Percentiles rank a stretch among this genome's conserved stretches.
Conservation (phyloP, 2,329 filamentous ascomycete species). For the Arthrobotrys sphaeroides region DNA sequence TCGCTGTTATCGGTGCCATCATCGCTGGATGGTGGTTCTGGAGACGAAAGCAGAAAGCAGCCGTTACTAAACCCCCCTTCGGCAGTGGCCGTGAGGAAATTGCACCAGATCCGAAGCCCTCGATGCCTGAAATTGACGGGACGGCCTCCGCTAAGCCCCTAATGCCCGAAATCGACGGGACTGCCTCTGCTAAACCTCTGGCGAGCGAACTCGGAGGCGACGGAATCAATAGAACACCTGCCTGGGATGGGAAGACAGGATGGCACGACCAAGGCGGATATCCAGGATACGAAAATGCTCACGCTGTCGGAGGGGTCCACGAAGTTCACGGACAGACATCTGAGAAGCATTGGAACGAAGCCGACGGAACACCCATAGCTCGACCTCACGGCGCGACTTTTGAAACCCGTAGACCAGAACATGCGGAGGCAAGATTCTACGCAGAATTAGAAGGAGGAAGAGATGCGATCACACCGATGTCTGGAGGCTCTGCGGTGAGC, state of each 20-base stretch:
- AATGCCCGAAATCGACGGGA: conserved; percentile 35
- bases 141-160: too few species aligned
- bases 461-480: conserved; percentile 18
- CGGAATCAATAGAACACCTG: background rate
- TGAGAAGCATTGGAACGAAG: conserved; percentile 43
- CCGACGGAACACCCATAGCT: conserved; percentile 36
- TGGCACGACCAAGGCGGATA: conserved; percentile 12
- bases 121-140: too few species aligned
- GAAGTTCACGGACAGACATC: conserved; percentile 22
- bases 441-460: conserved; percentile 31
- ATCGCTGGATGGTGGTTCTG: conserved; percentile 25
- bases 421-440: background rate
- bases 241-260: conserved; percentile 12
- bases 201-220: conserved; percentile 26
- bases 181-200: background rate
- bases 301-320: conserved; percentile 7
- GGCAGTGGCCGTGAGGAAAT: too few species aligned
- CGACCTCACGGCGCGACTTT: conserved; percentile 13
- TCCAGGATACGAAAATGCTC: background rate
- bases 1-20: conserved; percentile 47
- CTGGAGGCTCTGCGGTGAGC: background rate
- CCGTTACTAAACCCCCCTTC: too few species aligned
- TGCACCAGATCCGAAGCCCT: too few species aligned
- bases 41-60: conserved; percentile 23
- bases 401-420: background rate